Percentiles rank a stretch among this genome's conserved stretches.
phyloP scores from a whole-genome alignment of 2,329 filamentous ascomycete genomes.

The Aaosphaeria arxii region DNA sequence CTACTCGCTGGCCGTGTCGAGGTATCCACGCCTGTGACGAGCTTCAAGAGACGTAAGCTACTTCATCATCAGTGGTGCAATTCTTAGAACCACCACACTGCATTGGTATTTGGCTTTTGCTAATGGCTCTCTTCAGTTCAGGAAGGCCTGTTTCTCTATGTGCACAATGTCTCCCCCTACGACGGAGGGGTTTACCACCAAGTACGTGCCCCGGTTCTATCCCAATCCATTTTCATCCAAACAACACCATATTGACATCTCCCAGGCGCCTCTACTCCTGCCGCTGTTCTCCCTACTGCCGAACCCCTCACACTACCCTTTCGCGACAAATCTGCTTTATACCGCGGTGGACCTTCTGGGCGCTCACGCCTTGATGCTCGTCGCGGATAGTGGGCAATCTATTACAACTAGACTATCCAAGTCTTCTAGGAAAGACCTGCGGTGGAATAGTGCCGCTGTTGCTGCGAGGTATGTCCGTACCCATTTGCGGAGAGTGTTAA shows the following conservation, averaged over 20 bases:
- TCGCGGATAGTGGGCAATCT: conserved; percentile 79
- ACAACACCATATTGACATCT: conserved; percentile 13
- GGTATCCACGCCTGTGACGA: conserved; percentile 93
- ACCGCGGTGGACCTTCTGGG: conserved; percentile 77
- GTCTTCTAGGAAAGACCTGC: conserved; percentile 72
- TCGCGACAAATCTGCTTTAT: conserved; percentile 78
- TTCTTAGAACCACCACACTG: neutral
- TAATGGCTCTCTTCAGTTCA: conserved; percentile 61
- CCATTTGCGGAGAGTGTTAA: neutral
- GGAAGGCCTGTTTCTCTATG: conserved; percentile 94
- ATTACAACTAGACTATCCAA: conserved; percentile 70
- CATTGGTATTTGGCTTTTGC: neutral
- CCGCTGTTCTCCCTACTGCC: conserved; percentile 89
- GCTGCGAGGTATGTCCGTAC: conserved; percentile 66
- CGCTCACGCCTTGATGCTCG: conserved; percentile 72
- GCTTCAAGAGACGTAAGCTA: conserved; percentile 88
- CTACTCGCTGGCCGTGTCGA: conserved; percentile 89
- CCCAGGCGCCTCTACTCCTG: conserved; percentile 73
- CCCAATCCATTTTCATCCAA: neutral
- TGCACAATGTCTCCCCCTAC: conserved; percentile 93
- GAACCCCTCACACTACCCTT: conserved; percentile 60
- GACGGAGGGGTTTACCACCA: conserved; percentile 83
- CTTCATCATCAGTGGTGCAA: neutral
- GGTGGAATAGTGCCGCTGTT: conserved; percentile 71
- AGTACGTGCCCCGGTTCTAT: conserved; percentile 4